Evolutionary conservation across 352 stramenopile genomes (phyloP), one percentile per base, ranked within the genome.

Genomic region (Pythium periplocum): DNA sequence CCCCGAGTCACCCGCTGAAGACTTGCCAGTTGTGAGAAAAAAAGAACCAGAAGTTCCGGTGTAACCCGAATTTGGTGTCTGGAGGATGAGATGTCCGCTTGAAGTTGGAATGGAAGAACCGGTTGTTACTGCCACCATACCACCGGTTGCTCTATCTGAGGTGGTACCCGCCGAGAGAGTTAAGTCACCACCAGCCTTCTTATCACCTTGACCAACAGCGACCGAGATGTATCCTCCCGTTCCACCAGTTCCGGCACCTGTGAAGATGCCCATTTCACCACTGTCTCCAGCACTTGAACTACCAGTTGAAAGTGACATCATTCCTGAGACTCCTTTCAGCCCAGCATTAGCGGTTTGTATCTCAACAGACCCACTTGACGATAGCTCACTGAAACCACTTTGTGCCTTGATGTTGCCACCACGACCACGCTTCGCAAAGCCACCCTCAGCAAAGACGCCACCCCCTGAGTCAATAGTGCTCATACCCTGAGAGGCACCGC

Each of bases 401-500:
- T 73, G 57, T 36, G 73, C 43, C 6, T 62, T 62, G 17, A 92
- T 57, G 40, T 75, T 70, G 17, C 82, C 82, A 51, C 82, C 82
- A 39, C 71, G 67, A 50, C 78, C 79, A 66, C 51, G 64, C 42
- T 60, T 73, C 7, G 73, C 67, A 45, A 66, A 92, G 2, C 93
- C 93, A 61, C 64, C 87, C 51, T 90, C 73, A 30, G 95, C 41
- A 58, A 67, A 64, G 10, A 96, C 53, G 37, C 72, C 59, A 42
- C 92, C 93, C 33, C 93, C 93, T 48, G 75, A 62, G 52, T 93
- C 74, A 48, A 61, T 45, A 50, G 66, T 44, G 35, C 58, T 83
- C 12, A 73, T 75, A 34, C 92, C 85, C 70, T 96, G 64, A 32
- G 81, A 83, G 42, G 75, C 78, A 52, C 93, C 91, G 53, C 87